Percentiles rank a stretch among this genome's conserved stretches.
Conservation (phyloP, 1,139 yeast genomes). For the Magnusiomyces ingens region DNA sequence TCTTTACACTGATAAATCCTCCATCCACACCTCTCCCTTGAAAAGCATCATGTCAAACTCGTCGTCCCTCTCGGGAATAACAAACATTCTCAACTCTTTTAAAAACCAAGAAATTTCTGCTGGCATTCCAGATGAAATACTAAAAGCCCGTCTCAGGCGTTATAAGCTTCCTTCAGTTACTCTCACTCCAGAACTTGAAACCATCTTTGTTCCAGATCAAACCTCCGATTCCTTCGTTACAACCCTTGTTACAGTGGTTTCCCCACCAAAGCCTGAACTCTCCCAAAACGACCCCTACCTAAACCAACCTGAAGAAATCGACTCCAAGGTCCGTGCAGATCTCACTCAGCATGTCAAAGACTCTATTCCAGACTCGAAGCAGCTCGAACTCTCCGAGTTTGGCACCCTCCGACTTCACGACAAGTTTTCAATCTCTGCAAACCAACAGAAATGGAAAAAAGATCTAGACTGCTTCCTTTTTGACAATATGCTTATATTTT, state of each 20-base stretch:
- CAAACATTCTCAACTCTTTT: neutral
- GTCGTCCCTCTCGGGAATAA: neutral
- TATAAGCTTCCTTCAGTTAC: conserved; percentile 16
- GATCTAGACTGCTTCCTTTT: conserved; percentile 22
- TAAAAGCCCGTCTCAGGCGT: conserved; percentile 11
- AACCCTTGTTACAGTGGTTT: conserved; percentile 13
- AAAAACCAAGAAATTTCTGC: conserved; percentile 8
- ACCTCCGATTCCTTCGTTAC: conserved; percentile 12
- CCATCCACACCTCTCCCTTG: neutral
- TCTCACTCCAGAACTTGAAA: conserved; percentile 19
- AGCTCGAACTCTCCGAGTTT: conserved; percentile 17
- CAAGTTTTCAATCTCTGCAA: conserved; percentile 19
- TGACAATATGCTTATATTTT: conserved; percentile 19
- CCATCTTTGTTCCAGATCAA: conserved; percentile 7
- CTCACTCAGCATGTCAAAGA: conserved; percentile 10
- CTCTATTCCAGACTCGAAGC: conserved; percentile 19
- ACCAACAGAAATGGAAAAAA: conserved; percentile 20
- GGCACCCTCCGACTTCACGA: conserved; percentile 22
- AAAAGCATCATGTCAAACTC: neutral
- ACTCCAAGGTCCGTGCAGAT: conserved; percentile 4
- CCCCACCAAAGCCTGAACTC: conserved; percentile 12
- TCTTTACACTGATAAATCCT: neutral
- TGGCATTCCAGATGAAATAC: conserved; percentile 14
- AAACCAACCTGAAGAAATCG: conserved; percentile 1
- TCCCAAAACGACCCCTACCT: conserved; percentile 8